These are phyloP conservation scores for Candida pini DNA, from an alignment of 805 yeast genomes.

Conservation along the genomic window DNA sequence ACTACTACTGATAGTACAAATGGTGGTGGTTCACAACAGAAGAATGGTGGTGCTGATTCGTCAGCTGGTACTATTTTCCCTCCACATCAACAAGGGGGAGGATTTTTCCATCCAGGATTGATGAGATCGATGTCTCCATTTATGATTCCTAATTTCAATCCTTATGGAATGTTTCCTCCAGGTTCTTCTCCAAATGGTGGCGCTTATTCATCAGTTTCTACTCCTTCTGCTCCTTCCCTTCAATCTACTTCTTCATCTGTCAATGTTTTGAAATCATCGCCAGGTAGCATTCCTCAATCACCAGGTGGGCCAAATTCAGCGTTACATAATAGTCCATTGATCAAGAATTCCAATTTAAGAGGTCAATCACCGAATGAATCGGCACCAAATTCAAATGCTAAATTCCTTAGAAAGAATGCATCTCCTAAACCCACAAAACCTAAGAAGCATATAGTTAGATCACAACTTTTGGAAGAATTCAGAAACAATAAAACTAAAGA, in stretches of 20 bases:
- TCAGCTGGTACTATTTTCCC: constrained; percentile 3
- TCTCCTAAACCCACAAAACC: constrained; percentile 21
- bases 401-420: constrained; percentile 11
- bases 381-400: constrained; percentile 4
- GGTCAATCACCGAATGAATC: constrained; percentile 10
- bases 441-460: constrained; percentile 53
- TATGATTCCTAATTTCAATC: constrained; percentile 46
- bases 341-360: constrained; percentile 2
- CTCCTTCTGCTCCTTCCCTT: constrained; percentile 1
- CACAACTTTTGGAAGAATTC: constrained; percentile 81
- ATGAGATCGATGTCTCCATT: constrained; percentile 31
- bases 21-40: neutral
- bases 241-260: neutral
- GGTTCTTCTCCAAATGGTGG: constrained; percentile 4
- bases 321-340: constrained; percentile 1
- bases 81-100: constrained; percentile 10
- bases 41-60: neutral
- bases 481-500: constrained; percentile 58
- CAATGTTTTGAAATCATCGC: neutral
- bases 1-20: neutral
- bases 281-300: constrained; percentile 1
- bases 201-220: constrained; percentile 1
- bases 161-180: constrained; percentile 32
- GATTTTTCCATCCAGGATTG: constrained; percentile 20
- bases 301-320: constrained; percentile 4